Conservation (phyloP, 352 stramenopile genomes). For the Phytophthora multivora region DNA sequence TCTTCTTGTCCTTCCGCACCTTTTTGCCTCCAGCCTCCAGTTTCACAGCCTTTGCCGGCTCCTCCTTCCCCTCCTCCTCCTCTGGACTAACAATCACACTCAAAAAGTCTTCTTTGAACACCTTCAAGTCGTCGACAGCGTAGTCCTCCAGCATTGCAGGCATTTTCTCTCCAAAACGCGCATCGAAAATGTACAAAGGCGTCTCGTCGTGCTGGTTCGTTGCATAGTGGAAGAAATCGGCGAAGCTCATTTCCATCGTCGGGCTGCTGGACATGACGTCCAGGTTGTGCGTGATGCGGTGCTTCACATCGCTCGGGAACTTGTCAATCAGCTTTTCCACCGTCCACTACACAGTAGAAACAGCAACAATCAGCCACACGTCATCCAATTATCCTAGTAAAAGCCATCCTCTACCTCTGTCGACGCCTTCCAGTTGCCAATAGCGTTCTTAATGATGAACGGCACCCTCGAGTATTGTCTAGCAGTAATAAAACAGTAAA, state of each 20-base stretch:
- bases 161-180: slow-evolving; percentile 85
- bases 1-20: slow-evolving; percentile 44
- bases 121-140: slow-evolving; percentile 53
- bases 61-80: slow-evolving; percentile 17
- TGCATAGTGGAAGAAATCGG: slow-evolving; percentile 73
- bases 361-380: slow-evolving; percentile 4
- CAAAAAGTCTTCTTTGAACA: slow-evolving; percentile 84
- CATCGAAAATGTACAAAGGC: slow-evolving; percentile 89
- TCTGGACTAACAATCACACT: slow-evolving; percentile 34
- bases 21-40: slow-evolving; percentile 44
- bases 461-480: slow-evolving; percentile 72
- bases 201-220: slow-evolving; percentile 80
- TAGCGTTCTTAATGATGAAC: slow-evolving; percentile 79
- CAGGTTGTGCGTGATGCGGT: slow-evolving; percentile 83
- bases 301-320: slow-evolving; percentile 54
- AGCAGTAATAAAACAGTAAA: slow-evolving; percentile 11
- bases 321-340: slow-evolving; percentile 59
- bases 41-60: slow-evolving; percentile 28
- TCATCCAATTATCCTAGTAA: neutral
- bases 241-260: slow-evolving; percentile 79
- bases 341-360: slow-evolving; percentile 57
- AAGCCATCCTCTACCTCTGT: slow-evolving; percentile 42
- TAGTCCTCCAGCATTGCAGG: slow-evolving; percentile 75
- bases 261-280: slow-evolving; percentile 59
- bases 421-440: slow-evolving; percentile 71